Percentiles rank a stretch among this genome's conserved stretches.
Conservation (phyloP, 306 rosid genomes). For the Hippophae gyantsensis region DNA sequence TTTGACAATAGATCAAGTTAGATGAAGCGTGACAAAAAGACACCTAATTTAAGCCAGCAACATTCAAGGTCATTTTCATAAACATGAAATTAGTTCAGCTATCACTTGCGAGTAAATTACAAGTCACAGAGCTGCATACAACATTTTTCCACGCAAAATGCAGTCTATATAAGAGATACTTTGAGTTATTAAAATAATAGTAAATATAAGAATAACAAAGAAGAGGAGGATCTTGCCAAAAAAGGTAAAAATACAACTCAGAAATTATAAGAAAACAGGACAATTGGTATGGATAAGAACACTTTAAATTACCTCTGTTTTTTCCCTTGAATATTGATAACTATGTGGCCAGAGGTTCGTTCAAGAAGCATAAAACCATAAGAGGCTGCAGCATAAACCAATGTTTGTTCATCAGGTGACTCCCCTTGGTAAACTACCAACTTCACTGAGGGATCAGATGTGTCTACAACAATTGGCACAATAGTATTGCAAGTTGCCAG, state of each 20-base stretch:
- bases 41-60: no score
- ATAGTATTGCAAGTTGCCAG: constrained; percentile 96
- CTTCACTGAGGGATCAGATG: constrained; percentile 24
- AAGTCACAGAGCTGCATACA: no score
- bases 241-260: neutral
- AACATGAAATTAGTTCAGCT: no score
- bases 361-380: constrained; percentile 93
- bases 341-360: constrained; percentile 96
- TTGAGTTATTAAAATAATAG: no score
- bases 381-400: constrained; percentile 88
- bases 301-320: constrained; percentile 65
- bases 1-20: no score
- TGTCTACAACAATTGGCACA: constrained; percentile 46
- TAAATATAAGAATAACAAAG: no score
- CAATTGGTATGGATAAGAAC: neutral
- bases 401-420: constrained; percentile 98
- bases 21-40: no score
- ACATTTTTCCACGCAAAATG: no score
- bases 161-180: no score
- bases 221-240: no score
- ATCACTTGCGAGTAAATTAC: no score
- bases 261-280: neutral
- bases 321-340: constrained; percentile 80
- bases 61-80: no score
- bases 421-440: constrained; percentile 82